Evolutionary conservation across 1,284 basidiomycete species (phyloP).

Genomic region (Leccinum fuscescens): DNA sequence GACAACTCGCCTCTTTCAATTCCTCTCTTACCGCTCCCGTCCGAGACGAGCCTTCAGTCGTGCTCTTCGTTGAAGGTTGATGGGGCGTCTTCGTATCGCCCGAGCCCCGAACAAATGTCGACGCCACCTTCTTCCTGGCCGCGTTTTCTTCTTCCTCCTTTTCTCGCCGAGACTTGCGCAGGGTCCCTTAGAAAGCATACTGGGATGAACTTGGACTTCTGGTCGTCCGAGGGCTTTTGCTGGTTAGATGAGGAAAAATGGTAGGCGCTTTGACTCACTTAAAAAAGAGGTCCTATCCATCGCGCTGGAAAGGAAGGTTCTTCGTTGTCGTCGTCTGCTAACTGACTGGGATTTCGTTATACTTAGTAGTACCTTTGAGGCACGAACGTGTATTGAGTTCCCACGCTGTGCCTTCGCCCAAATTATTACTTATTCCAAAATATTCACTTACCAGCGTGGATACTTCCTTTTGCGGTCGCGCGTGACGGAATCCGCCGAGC

Average conservation of each 20-base stretch:
- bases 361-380: too few relatives aligned
- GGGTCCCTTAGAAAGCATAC: conserved; percentile 56
- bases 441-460: too few relatives aligned
- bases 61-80: too few relatives aligned
- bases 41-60: too few relatives aligned
- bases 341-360: conserved; percentile 35
- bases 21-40: too few relatives aligned
- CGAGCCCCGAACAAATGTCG: conserved; percentile 52
- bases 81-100: too few relatives aligned
- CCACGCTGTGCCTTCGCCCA: too few relatives aligned
- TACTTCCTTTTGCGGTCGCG: too few relatives aligned
- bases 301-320: conserved; percentile 82
- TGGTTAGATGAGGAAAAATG: conserved; percentile 46
- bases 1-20: too few relatives aligned
- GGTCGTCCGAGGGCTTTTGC: conserved; percentile 77
- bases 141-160: conserved; percentile 83
- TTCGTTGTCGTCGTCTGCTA: conserved; percentile 76
- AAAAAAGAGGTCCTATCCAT: conserved; percentile 66
- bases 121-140: conserved; percentile 54
- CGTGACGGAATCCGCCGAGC: too few relatives aligned
- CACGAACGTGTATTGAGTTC: conserved; percentile 25
- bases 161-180: conserved; percentile 75
- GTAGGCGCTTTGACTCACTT: conserved; percentile 49
- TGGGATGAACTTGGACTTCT: conserved; percentile 34
- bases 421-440: too few relatives aligned